phyloP scores from a whole-genome alignment of 257 asterid genomes.

The Solanum sitiens region DNA sequence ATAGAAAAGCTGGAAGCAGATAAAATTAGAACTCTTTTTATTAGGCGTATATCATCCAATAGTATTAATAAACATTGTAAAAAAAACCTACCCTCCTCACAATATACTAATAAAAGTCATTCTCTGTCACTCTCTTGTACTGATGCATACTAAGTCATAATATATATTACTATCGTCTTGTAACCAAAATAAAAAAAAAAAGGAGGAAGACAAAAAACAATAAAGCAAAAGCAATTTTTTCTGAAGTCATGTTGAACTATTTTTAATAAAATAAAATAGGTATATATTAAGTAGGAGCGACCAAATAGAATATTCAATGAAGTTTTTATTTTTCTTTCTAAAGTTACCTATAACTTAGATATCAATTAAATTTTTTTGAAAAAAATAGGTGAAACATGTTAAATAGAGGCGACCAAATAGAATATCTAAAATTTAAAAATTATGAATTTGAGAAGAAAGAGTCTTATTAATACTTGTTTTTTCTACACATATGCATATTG shows the following conservation, averaged over 20 bases:
- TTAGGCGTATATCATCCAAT: neutral
- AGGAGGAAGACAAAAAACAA: neutral
- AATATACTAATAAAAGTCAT: too few species aligned
- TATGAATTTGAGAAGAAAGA: neutral
- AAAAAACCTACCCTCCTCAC: too few species aligned
- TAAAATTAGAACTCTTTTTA: too few species aligned
- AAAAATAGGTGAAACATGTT: neutral
- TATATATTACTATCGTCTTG: too few species aligned
- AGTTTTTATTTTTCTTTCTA: neutral
- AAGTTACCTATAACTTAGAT: neutral
- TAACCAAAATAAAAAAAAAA: too few species aligned
- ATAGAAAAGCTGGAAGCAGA: neutral
- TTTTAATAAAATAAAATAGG: fast-evolving
- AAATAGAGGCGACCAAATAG: neutral
- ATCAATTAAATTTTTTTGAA: neutral
- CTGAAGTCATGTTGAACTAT: neutral
- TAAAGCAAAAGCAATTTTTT: neutral
- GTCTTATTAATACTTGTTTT: neutral
- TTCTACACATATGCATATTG: neutral
- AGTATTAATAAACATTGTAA: too few species aligned
- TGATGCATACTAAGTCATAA: too few species aligned
- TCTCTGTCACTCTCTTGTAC: too few species aligned
- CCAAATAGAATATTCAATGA: neutral
- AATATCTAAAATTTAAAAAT: neutral
- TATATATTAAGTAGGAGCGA: neutral